phyloP scores from a whole-genome alignment of 78 protist genomes.

The Cavenderia fasciculata region DNA sequence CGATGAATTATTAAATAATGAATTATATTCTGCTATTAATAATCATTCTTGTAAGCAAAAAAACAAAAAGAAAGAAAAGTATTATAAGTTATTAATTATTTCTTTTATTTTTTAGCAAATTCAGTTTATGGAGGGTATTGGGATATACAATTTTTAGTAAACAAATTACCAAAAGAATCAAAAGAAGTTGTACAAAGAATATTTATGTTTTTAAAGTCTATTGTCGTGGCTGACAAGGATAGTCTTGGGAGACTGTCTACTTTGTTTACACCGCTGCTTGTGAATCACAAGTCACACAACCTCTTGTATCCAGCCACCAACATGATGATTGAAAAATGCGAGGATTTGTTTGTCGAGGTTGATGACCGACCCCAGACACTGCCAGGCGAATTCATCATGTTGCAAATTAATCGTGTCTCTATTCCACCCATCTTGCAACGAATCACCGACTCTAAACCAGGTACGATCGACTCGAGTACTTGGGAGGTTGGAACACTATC shows the following conservation, averaged over 20 bases:
- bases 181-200: conserved; percentile 47
- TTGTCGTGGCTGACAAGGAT: neutral
- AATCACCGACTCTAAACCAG: neutral
- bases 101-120: too few species aligned
- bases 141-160: conserved; percentile 50
- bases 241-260: conserved; percentile 12
- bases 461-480: neutral
- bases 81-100: neutral
- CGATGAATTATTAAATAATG: conserved; percentile 29
- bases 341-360: conserved; percentile 38
- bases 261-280: conserved; percentile 48
- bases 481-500: conserved; percentile 64
- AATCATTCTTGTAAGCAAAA: neutral
- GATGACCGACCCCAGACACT: conserved; percentile 40
- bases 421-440: conserved; percentile 33
- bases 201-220: conserved; percentile 24
- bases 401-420: conserved; percentile 20
- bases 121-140: conserved; percentile 60
- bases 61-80: neutral
- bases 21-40: conserved; percentile 11
- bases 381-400: conserved; percentile 44
- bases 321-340: conserved; percentile 11
- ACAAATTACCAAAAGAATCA: conserved; percentile 5
- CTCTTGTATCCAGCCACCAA: conserved; percentile 17
- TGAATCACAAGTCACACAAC: conserved; percentile 23